Conservation (phyloP, 148 eudicot species). For the Vaccinium myrtillus region DNA sequence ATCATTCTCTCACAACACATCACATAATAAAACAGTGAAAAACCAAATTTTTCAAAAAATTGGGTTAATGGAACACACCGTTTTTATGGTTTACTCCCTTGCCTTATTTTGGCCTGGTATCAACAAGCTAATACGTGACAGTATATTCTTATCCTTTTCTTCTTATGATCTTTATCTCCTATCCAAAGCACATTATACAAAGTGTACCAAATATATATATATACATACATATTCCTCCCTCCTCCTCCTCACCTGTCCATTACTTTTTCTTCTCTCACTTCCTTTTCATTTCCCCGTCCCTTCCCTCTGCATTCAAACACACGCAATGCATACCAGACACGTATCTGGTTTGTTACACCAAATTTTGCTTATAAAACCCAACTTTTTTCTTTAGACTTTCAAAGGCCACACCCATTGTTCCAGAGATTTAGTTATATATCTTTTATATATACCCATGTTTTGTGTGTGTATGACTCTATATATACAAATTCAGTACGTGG, state of each 20-base stretch:
- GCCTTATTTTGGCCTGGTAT: not conserved
- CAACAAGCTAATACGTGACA: not conserved
- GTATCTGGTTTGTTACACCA: too few species aligned
- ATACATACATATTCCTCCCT: not conserved
- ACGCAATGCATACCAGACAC: too few species aligned
- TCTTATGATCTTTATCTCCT: not conserved
- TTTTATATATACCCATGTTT: not conserved
- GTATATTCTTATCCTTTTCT: not conserved
- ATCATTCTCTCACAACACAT: too few species aligned
- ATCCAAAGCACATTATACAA: not conserved
- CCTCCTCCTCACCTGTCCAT: not conserved
- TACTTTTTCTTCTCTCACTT: not conserved
- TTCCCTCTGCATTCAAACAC: not conserved
- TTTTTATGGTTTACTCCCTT: not conserved
- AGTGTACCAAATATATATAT: not conserved
- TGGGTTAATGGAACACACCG: too few species aligned
- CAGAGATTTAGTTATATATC: too few species aligned
- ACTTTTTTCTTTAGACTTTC: too few species aligned
- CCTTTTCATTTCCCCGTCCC: not conserved
- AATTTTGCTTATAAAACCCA: too few species aligned
- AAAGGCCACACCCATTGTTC: too few species aligned
- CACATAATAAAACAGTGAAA: too few species aligned
- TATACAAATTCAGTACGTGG: conserved; percentile 4
- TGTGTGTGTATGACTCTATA: not conserved
- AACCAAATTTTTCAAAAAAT: too few species aligned